Base-by-base conservation (phyloP, 805 yeast species). In the Candida railenensis region DNA sequence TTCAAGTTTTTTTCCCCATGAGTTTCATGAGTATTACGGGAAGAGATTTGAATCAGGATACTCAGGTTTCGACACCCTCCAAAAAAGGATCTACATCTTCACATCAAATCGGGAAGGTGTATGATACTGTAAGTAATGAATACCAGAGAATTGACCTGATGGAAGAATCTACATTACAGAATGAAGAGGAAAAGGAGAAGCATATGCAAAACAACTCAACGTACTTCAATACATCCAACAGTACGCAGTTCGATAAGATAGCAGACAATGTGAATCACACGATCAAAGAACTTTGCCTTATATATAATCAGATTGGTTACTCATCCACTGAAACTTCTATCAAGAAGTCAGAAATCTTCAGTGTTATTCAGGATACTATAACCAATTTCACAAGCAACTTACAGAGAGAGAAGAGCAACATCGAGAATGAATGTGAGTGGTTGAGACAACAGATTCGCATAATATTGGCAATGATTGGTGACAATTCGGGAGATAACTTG, bases 301-400 rank as follows among this genome's bases (percentile, higher is more conserved):
- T 80, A 8, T 80, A 80, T 56, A 66, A 67, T 41, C 74, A 71
- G 47, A 81, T 82, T 36, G 87, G 87, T 1, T 80, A 77, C 55
- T 70, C 83, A 1, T 58, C 69, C n/a, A 55, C 59, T 7, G 84
- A 81, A 47, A 74, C 79, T 2, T 56, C 73, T 12, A 62, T 61
- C 33, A 81, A 79, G 52, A 81, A 79, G 52, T 61, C 73, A 30
- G 68, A 70, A 38, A 73, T 82, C 12, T 81, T 81, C 52, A 70
- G 63, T 14, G 71, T 71, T 3, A 66, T 82, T 4, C 75, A 81
- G 32, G 69, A 69, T 22, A 76, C 82, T 1, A 77, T 82, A 25
- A 62, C 69, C 18, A 66, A 69, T 48, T 78, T 64, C 48, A 55
- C 68, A 2, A 41, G 45, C 20, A 58, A 48, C 32, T 47, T 68